These are phyloP conservation scores for Nakazawaea peltata DNA, from an alignment of 805 yeast genomes.

Conservation along the genomic window DNA sequence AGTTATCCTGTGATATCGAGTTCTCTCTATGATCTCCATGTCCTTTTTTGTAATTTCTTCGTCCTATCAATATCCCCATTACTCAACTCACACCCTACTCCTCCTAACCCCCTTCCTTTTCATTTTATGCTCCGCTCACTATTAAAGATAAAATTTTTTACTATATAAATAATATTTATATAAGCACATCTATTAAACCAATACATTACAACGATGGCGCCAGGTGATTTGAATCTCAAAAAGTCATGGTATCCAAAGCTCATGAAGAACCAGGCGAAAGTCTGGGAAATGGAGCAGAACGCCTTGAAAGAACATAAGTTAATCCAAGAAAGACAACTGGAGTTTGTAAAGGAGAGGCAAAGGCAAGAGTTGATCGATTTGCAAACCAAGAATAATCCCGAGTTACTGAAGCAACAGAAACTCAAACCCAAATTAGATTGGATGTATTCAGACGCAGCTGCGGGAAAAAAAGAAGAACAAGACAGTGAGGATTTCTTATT, in stretches of 20 bases:
- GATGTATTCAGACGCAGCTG: conserved; percentile 64
- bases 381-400: conserved; percentile 31
- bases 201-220: conserved; percentile 44
- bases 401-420: conserved; percentile 20
- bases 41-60: too few relatives aligned
- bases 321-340: conserved; percentile 55
- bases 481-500: conserved; percentile 45
- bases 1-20: too few relatives aligned
- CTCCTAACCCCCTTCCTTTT: too few relatives aligned
- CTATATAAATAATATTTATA: too few relatives aligned
- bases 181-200: too few relatives aligned
- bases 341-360: conserved; percentile 55
- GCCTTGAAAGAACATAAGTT: conserved; percentile 62
- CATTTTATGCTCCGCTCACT: too few relatives aligned
- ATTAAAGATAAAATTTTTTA: too few relatives aligned
- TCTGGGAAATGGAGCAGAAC: conserved; percentile 77
- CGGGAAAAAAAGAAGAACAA: conserved; percentile 16
- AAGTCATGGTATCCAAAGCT: conserved; percentile 96
- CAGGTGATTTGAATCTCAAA: conserved; percentile 80
- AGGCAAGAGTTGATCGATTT: conserved; percentile 43
- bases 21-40: too few relatives aligned
- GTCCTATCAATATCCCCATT: too few relatives aligned
- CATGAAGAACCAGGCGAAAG: conserved; percentile 74
- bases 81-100: too few relatives aligned
- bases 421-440: conserved; percentile 54